phyloP scores from a whole-genome alignment of 441 rosid species.

The Adansonia grandidieri region DNA sequence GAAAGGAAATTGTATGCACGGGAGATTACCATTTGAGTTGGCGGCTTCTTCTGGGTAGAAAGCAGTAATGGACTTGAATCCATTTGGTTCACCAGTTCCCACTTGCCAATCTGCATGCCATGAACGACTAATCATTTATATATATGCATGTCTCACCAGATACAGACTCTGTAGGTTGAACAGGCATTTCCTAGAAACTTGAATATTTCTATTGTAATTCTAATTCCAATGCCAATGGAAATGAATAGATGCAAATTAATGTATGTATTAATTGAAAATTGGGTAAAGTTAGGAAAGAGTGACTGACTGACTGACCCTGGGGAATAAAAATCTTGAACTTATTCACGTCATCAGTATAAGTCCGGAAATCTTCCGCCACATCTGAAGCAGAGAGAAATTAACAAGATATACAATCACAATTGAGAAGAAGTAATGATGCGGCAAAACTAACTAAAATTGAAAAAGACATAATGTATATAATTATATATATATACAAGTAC shows the following conservation, averaged over 20 bases:
- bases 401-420: not conserved
- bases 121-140: not conserved
- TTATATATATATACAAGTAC: slow-evolving; percentile 32
- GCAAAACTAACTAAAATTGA: not conserved
- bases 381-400: slow-evolving; percentile 29
- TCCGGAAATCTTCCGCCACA: slow-evolving; percentile 47
- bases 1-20: not conserved
- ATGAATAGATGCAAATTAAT: not conserved
- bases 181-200: not conserved
- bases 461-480: not conserved
- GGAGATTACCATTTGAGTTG: slow-evolving; percentile 58
- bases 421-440: not conserved
- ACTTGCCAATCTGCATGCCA: slow-evolving; percentile 71
- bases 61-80: slow-evolving; percentile 88
- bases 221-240: not conserved
- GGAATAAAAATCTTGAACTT: slow-evolving; percentile 85
- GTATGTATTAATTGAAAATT: not conserved
- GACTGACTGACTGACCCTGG: slow-evolving; percentile 48
- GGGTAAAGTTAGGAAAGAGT: not conserved
- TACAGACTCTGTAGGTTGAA: not conserved
- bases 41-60: slow-evolving; percentile 69
- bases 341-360: slow-evolving; percentile 77
- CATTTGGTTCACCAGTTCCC: slow-evolving; percentile 66
- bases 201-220: not conserved
- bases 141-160: not conserved